Evolutionary conservation across 345 rosid genomes (phyloP), one percentile per base, ranked within the genome.

Genomic region (Camelina hispida): DNA sequence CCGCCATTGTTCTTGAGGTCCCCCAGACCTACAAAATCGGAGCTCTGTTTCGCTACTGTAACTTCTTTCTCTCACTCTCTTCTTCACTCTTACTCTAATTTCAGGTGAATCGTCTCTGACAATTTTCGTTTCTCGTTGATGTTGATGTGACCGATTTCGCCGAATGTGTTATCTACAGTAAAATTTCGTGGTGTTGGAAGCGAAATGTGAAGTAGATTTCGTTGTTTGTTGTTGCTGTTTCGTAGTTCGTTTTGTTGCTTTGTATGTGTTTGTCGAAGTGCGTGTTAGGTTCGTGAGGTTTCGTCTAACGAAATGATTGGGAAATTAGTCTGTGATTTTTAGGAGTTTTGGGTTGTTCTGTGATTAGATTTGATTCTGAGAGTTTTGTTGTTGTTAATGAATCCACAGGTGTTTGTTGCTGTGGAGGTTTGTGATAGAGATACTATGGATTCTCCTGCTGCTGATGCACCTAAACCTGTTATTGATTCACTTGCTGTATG

Each of bases 401-500:
- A 4, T 71, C 8, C 46, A 42, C 57, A 50, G 58, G 37, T 25
- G 23, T 62, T 62, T 6, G 9, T 34, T 34, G 37, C 37, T 74
- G 66, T 11, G 9, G 40, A 37, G 34, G 71, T 56, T 65, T 14
- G 10, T 40, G 55, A 53, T 54, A 34, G 9, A 65, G 54, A 55
- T 56, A 66, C 47, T 14, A 86, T 87, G 93, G 89, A 78, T 59
- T 46, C 87, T 38, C 35, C 78, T 59, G 81, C 22, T 16, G 52
- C 78, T 63, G 81, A 12, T 17, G 56, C 7, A 51, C 15, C 77
- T 47, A 83, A 64, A 22, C 42, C 78, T 75, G 84, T 75, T 83
- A 22, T 54, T 69, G 69, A 76, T 51, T 43, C 79, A 76, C 17
- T 8, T 43, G 16, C 11, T 62, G 80, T 69, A 76, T 42, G 79